Percentiles rank a stretch among this genome's conserved stretches.
phyloP scores from a whole-genome alignment of 345 rosid species.

The Citrus unshiu region DNA sequence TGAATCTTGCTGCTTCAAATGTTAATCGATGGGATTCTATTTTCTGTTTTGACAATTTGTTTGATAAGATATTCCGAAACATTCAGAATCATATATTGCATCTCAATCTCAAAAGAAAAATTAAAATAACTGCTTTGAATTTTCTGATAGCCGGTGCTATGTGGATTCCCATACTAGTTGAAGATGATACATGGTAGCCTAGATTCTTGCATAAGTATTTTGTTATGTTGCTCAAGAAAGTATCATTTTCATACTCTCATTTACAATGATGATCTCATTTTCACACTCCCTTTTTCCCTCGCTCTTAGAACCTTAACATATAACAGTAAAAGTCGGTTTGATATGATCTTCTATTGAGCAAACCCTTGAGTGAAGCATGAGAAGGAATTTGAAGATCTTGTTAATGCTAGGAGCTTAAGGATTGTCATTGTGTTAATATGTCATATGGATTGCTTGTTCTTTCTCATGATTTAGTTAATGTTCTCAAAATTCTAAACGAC shows the following conservation, averaged over 20 bases:
- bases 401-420: background rate
- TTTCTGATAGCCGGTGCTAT: background rate
- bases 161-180: background rate
- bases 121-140: background rate
- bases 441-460: background rate
- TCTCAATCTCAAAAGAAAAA: background rate
- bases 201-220: background rate
- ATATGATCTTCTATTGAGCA: background rate
- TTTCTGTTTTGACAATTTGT: background rate
- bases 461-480: background rate
- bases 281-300: background rate
- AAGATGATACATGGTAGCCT: background rate
- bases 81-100: too few species aligned
- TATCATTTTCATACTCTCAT: background rate
- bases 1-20: background rate
- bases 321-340: background rate
- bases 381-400: background rate
- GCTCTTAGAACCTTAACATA: background rate
- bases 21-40: background rate
- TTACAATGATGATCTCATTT: background rate
- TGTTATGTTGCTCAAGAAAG: background rate
- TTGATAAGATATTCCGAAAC: background rate
- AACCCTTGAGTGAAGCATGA: background rate
- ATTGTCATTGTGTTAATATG: background rate
- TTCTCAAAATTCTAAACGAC: background rate